Conservation (phyloP, 345 rosid genomes). For the Linum trigynum region DNA sequence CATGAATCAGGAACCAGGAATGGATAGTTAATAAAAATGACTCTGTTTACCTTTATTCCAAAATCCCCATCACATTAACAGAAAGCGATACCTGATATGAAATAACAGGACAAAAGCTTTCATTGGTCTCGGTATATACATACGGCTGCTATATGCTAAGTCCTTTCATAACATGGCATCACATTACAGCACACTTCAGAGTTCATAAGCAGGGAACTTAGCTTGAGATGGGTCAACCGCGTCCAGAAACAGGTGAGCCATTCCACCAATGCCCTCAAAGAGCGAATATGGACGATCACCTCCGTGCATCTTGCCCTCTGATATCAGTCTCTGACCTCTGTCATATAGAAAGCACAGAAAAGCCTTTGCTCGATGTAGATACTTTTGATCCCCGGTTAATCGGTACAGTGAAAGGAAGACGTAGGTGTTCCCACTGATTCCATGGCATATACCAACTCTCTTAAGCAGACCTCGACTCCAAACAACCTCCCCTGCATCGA, state of each 20-base stretch:
- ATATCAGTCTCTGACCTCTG: conserved; percentile 37
- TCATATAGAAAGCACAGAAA: conserved; percentile 58
- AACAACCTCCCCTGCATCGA: conserved; percentile 54
- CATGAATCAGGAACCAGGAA: too few species aligned
- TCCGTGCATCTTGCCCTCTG: conserved; percentile 51
- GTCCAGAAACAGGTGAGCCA: conserved; percentile 54
- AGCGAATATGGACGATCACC: conserved; percentile 55
- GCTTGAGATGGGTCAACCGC: conserved; percentile 41
- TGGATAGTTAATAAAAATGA: too few species aligned
- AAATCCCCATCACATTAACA: too few species aligned
- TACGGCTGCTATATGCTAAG: too few species aligned
- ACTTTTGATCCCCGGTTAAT: conserved; percentile 35
- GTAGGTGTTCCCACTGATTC: conserved; percentile 56
- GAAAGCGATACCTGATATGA: too few species aligned
- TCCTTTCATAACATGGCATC: too few species aligned
- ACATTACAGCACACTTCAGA: conserved; percentile 7
- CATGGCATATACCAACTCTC: conserved; percentile 64
- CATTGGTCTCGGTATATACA: too few species aligned
- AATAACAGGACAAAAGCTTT: too few species aligned
- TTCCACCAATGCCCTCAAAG: conserved; percentile 58
- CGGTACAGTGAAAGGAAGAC: conserved; percentile 50
- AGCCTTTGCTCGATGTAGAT: conserved; percentile 50
- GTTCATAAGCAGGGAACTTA: conserved; percentile 58
- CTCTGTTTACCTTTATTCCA: too few species aligned
- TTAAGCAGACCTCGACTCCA: conserved; percentile 63